Conservation (phyloP, 2,329 filamentous ascomycete species). For the Apiospora marii region DNA sequence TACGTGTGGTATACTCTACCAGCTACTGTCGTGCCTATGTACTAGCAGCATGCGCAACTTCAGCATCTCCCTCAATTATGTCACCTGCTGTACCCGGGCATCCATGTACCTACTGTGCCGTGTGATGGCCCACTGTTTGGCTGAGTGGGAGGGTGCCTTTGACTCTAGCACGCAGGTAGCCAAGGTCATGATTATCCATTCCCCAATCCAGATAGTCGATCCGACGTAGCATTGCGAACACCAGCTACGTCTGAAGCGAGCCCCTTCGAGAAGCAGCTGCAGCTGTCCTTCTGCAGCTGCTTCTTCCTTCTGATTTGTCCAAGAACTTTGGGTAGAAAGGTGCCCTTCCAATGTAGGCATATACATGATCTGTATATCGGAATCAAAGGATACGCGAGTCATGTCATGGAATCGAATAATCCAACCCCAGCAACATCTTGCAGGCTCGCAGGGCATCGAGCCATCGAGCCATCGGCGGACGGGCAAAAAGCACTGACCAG, state of each 20-base stretch:
- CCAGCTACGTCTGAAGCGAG: neutral
- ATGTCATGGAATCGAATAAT: neutral
- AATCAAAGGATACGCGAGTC: neutral
- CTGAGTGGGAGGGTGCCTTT: neutral
- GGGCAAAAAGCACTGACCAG: conserved; percentile 15
- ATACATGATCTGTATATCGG: no score
- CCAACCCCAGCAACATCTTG: neutral
- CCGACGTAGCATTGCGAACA: conserved; percentile 3
- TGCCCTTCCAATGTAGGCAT: neutral
- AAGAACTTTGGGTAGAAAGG: neutral
- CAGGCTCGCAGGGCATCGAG: conserved; percentile 3
- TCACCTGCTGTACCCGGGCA: neutral
- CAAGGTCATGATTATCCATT: conserved; percentile 4
- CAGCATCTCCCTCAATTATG: no score
- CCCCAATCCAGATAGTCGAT: conserved; percentile 18
- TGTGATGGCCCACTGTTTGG: neutral
- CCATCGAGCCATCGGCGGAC: neutral
- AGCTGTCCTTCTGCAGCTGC: neutral
- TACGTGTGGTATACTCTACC: no score
- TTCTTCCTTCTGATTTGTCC: neutral
- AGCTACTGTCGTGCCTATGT: no score
- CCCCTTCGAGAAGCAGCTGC: neutral
- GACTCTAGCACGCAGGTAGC: conserved; percentile 2
- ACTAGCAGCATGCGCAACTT: no score
- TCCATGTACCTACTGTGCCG: neutral